phyloP scores from a whole-genome alignment of 2,329 filamentous ascomycete species.

The Chalara sp. region DNA sequence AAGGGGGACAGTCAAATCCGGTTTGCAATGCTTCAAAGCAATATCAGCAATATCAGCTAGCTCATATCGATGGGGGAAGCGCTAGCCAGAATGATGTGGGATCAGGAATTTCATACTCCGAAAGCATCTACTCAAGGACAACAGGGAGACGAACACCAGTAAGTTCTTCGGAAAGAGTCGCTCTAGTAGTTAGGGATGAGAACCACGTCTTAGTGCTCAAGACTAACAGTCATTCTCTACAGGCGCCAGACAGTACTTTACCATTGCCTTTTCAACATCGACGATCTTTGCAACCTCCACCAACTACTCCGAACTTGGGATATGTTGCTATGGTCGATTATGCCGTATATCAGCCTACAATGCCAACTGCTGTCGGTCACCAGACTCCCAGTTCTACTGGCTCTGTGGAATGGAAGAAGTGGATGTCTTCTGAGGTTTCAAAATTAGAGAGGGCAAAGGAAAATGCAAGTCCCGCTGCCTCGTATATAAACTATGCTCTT shows the following conservation, averaged over 20 bases:
- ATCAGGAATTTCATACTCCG: constrained; percentile 17
- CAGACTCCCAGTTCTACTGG: constrained; percentile 36
- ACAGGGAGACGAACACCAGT: constrained; percentile 22
- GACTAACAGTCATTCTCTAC: too few relatives aligned
- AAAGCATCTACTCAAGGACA: constrained; percentile 27
- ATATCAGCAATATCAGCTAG: constrained; percentile 9
- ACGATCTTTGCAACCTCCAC: constrained; percentile 6
- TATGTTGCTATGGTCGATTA: constrained; percentile 30
- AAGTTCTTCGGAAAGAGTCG: constrained; percentile 5
- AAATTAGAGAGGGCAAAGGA: constrained; percentile 34
- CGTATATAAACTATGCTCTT: constrained; percentile 19
- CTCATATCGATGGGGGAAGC: neutral
- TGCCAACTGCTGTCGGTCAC: constrained; percentile 17
- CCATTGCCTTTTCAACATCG: too few relatives aligned
- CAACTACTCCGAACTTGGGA: constrained; percentile 19
- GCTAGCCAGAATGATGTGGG: neutral
- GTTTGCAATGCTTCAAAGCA: neutral
- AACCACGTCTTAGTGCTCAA: too few relatives aligned
- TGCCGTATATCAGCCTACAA: constrained; percentile 22
- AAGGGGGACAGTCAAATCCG: constrained; percentile 1
- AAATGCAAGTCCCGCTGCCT: constrained; percentile 7
- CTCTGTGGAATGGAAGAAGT: constrained; percentile 48
- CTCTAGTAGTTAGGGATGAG: too few relatives aligned
- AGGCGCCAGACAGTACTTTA: too few relatives aligned
- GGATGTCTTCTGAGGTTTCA: constrained; percentile 45